Conservation (phyloP, 2,329 filamentous ascomycete species). For the Arthrobotrys pseudoclavata region DNA sequence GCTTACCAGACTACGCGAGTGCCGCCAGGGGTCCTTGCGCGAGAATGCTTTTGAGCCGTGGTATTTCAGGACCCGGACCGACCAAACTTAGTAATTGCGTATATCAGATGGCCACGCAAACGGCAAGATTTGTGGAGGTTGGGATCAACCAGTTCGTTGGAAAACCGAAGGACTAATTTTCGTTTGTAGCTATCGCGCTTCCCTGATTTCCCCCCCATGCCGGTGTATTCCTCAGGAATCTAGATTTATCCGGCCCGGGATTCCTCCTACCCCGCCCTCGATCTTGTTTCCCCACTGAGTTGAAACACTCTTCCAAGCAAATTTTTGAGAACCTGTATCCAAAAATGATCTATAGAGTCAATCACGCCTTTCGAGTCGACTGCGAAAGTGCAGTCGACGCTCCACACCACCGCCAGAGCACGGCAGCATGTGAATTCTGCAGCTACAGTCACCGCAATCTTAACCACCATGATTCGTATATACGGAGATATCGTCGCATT, state of each 20-base stretch:
- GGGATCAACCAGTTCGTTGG: slow-evolving; percentile 42
- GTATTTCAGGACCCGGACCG: slow-evolving; percentile 14
- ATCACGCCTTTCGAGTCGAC: slow-evolving; percentile 9
- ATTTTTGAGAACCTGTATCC: slow-evolving; percentile 21
- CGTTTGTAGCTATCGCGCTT: slow-evolving; percentile 11
- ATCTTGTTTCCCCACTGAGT: slow-evolving; percentile 25
- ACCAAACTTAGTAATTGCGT: slow-evolving; percentile 9
- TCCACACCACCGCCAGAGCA: slow-evolving; percentile 11
- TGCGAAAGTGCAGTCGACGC: neutral
- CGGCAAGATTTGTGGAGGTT: slow-evolving; percentile 21
- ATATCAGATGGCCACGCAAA: slow-evolving; percentile 8
- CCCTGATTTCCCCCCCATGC: slow-evolving; percentile 5
- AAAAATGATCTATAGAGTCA: slow-evolving; percentile 1
- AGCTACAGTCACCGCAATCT: slow-evolving; percentile 16
- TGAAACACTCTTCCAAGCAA: slow-evolving; percentile 28
- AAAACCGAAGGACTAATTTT: slow-evolving; percentile 29
- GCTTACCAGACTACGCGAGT: slow-evolving; percentile 41
- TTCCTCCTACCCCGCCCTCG: slow-evolving; percentile 31
- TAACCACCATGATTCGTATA: neutral
- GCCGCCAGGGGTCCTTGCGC: slow-evolving; percentile 28
- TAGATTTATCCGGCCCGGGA: slow-evolving; percentile 28
- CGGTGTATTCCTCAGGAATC: slow-evolving; percentile 3
- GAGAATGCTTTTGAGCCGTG: slow-evolving; percentile 39
- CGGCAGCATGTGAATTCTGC: slow-evolving; percentile 47
- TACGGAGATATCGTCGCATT: slow-evolving; percentile 21